These are phyloP conservation scores for Crithidia acanthocephali DNA, from an alignment of 208 protist genomes.

Conservation along the genomic window DNA sequence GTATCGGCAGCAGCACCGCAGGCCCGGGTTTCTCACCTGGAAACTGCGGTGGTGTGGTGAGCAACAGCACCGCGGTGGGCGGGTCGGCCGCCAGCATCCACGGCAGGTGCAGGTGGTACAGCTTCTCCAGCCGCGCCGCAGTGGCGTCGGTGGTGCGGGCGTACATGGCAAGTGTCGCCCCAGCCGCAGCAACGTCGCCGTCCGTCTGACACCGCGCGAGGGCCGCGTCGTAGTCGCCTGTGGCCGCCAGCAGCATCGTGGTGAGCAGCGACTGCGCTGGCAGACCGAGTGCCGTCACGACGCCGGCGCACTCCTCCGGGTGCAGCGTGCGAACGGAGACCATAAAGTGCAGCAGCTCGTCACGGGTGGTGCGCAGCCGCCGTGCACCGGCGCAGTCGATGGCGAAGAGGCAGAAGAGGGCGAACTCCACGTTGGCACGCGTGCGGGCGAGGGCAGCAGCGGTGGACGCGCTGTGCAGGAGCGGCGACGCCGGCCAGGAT, in stretches of 20 bases:
- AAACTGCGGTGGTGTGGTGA: constrained; percentile 19
- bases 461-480: neutral
- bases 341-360: constrained; percentile 20
- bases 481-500: neutral
- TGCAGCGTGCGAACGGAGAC: constrained; percentile 5
- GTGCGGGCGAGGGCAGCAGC: neutral
- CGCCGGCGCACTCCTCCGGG: neutral
- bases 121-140: neutral
- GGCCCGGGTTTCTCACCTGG: constrained; percentile 2
- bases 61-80: constrained; percentile 11
- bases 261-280: constrained; percentile 11
- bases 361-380: constrained; percentile 7
- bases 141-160: constrained; percentile 8
- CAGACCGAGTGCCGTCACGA: constrained; percentile 2
- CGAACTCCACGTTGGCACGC: constrained; percentile 19
- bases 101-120: constrained; percentile 43
- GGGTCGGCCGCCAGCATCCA: constrained; percentile 48
- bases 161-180: constrained; percentile 22
- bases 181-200: constrained; percentile 33
- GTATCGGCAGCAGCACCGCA: constrained; percentile 14
- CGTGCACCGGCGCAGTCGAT: constrained; percentile 20
- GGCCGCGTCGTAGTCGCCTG: constrained; percentile 24
- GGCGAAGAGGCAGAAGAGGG: constrained; percentile 29
- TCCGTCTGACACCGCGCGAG: constrained; percentile 35
- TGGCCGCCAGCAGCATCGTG: constrained; percentile 28